phyloP scores from a whole-genome alignment of 2,329 filamentous ascomycete species.

The Alternaria sp. region DNA sequence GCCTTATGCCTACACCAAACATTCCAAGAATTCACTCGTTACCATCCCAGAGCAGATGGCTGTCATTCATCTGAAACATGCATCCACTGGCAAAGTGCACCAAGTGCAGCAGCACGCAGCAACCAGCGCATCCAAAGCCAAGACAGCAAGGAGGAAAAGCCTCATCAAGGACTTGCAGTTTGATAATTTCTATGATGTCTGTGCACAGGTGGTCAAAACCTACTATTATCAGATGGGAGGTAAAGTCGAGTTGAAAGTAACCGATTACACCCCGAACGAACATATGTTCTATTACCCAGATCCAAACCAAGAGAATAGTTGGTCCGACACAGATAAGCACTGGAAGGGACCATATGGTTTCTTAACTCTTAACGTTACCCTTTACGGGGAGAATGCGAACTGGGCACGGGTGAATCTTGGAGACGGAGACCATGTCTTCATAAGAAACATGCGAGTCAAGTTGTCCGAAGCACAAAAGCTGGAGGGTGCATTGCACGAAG shows the following conservation, averaged over 20 bases:
- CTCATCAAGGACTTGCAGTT: conserved; percentile 70
- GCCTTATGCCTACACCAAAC: conserved; percentile 11
- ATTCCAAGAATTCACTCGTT: conserved; percentile 12
- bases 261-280: conserved; percentile 59
- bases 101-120: conserved; percentile 31
- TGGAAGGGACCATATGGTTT: conserved; percentile 81
- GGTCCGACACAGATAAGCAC: conserved; percentile 43
- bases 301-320: conserved; percentile 39
- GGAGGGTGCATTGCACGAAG: conserved; percentile 75
- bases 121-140: conserved; percentile 11
- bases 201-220: conserved; percentile 73
- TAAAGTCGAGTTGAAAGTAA: conserved; percentile 35
- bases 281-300: conserved; percentile 66
- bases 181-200: conserved; percentile 70
- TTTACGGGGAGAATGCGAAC: conserved; percentile 72
- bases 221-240: conserved; percentile 53
- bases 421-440: conserved; percentile 67
- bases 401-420: conserved; percentile 66
- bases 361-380: conserved; percentile 73
- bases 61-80: conserved; percentile 36
- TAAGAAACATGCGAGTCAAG: conserved; percentile 79
- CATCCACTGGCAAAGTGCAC: conserved; percentile 24
- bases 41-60: conserved; percentile 35
- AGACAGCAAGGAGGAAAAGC: conserved; percentile 49
- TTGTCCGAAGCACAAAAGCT: conserved; percentile 61